A percentile compares a stretch with the other conserved stretches of the same genome.
phyloP scores from a whole-genome alignment of 345 rosid genomes.

The Laguncularia racemosa region DNA sequence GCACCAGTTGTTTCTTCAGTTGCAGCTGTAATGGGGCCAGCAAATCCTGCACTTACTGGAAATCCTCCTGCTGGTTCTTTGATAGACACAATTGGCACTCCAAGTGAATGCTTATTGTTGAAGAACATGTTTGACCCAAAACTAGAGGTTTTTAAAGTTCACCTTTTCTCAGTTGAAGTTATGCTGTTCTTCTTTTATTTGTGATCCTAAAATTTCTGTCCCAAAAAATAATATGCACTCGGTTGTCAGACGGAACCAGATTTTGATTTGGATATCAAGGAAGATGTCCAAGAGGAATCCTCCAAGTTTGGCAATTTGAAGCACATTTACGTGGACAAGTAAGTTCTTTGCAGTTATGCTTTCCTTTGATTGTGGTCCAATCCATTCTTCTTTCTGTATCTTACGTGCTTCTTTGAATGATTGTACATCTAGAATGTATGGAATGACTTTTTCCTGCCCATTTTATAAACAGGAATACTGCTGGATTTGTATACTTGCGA shows the following conservation, averaged over 20 bases:
- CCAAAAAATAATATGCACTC: background rate
- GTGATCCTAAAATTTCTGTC: background rate
- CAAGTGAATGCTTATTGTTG: constrained; percentile 55
- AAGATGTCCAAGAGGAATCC: constrained; percentile 82
- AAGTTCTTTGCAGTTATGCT: constrained; percentile 12
- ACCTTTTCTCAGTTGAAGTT: background rate
- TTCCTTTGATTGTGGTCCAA: too few species aligned
- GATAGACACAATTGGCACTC: constrained; percentile 58
- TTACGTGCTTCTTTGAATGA: constrained; percentile 3
- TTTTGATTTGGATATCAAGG: constrained; percentile 83
- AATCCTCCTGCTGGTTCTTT: constrained; percentile 40
- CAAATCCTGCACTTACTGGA: constrained; percentile 47
- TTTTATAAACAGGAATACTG: constrained; percentile 51
- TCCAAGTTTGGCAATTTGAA: constrained; percentile 66
- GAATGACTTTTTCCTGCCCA: background rate
- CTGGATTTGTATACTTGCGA: constrained; percentile 80
- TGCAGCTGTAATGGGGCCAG: constrained; percentile 42
- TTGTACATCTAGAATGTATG: background rate
- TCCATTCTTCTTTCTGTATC: background rate
- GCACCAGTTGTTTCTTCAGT: constrained; percentile 35
- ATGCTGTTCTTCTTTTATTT: background rate
- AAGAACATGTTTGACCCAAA: constrained; percentile 2
- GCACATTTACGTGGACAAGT: constrained; percentile 84
- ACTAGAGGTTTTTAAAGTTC: constrained; percentile 1
- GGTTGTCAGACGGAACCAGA: constrained; percentile 68